Conservation (phyloP, 1,284 basidiomycete genomes). For the Leccinum variabile region DNA sequence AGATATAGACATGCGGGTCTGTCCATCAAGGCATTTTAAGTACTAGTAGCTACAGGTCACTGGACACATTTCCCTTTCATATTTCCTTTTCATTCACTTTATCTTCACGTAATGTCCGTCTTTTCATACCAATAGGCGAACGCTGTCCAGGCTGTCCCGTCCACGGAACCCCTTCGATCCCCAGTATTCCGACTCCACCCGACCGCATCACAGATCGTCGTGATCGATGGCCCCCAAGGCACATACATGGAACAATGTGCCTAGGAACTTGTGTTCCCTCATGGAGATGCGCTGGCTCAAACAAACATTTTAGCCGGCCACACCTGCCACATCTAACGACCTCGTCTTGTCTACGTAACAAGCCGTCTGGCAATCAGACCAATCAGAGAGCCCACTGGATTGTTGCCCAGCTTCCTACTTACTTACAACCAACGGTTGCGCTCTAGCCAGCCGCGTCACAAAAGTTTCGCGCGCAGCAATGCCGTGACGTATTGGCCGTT, state of each 20-base stretch:
- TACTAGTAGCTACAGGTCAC: not conserved
- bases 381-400: constrained; percentile 13
- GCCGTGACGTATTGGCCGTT: not conserved
- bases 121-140: not conserved
- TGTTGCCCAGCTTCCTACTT: not conserved
- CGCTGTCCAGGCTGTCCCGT: not conserved
- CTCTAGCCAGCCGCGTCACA: not conserved
- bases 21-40: constrained; percentile 8
- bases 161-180: constrained; percentile 14
- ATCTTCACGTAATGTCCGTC: constrained; percentile 14
- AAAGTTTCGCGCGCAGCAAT: not conserved
- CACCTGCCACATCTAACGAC: not conserved
- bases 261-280: constrained; percentile 4
- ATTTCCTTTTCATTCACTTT: constrained; percentile 15
- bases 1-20: constrained; percentile 10
- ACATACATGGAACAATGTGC: constrained; percentile 13
- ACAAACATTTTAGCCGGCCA: constrained; percentile 7
- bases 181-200: constrained; percentile 17
- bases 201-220: constrained; percentile 15
- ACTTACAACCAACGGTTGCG: not conserved
- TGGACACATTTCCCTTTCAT: constrained; percentile 14
- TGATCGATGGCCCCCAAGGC: constrained; percentile 18
- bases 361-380: not conserved
- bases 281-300: not conserved
- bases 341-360: constrained; percentile 1